A percentile compares a stretch with the other conserved stretches of the same genome.
Conservation (phyloP, 1,284 basidiomycete genomes). For the Coniferiporia weirii region DNA sequence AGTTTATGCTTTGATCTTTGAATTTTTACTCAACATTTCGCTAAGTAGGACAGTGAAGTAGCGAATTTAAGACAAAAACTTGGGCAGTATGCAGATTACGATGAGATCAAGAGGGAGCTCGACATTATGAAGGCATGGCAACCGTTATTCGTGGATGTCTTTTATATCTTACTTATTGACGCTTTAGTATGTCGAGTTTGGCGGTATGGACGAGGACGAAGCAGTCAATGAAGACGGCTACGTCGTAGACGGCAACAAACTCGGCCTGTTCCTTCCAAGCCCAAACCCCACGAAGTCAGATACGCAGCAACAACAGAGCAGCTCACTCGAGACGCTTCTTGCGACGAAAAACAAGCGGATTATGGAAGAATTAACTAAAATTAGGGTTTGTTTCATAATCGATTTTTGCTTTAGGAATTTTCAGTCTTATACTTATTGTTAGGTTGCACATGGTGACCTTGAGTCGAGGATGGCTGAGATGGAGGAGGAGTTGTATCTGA, state of each 20-base stretch:
- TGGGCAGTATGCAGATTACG: conserved; percentile 78
- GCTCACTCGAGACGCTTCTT: conserved; percentile 85
- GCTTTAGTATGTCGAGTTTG: conserved; percentile 86
- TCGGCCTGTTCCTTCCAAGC: conserved; percentile 69
- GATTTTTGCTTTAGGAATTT: neutral
- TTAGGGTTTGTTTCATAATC: conserved; percentile 53
- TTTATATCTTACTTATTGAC: conserved; percentile 3
- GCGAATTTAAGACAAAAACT: conserved; percentile 64
- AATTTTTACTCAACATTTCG: neutral
- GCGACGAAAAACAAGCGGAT: conserved; percentile 92
- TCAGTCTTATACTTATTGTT: conserved; percentile 8
- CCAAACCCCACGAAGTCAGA: conserved; percentile 84
- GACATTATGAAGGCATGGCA: conserved; percentile 89
- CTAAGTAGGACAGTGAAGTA: conserved; percentile 50
- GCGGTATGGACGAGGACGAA: conserved; percentile 71
- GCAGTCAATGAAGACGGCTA: conserved; percentile 40
- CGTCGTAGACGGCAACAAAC: conserved; percentile 29
- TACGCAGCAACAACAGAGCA: conserved; percentile 51
- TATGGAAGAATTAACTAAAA: conserved; percentile 89
- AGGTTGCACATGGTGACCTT: conserved; percentile 82
- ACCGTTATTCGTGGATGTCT: neutral
- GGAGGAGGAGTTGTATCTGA: conserved; percentile 53
- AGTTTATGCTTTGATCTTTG: conserved; percentile 5
- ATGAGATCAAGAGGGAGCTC: conserved; percentile 92
- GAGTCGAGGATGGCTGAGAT: conserved; percentile 58